Evolutionary conservation across 257 asterid species (phyloP), one percentile per base, ranked within the genome.

Genomic region (Ilex asprella): DNA sequence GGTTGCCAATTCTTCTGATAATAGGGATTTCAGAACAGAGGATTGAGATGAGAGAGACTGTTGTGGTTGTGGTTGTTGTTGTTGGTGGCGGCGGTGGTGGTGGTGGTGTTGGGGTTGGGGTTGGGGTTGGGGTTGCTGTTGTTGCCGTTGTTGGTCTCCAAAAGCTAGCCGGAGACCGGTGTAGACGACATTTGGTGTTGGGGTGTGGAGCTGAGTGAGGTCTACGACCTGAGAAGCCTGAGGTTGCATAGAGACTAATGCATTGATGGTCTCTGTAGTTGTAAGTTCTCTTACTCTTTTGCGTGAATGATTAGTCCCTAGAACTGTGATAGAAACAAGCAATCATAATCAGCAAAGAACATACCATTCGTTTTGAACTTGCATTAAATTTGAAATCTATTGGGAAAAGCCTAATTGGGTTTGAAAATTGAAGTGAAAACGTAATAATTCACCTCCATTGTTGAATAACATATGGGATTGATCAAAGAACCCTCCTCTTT

Each of bases 111-210:
- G n/a, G n/a, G n/a, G n/a, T n/a, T n/a, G 60, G 5, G 56, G 77
- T 0, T 41, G 59, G 2, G 16, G 58, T 21, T 43, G 74, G 1
- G 53, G 70, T 7, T 31, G 69, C 9, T 14, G 67, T 0, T 51
- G 67, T 15, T 58, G 71, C 16, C 66, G 80, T 2, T 65, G 61
- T 12, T 73, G 74, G 27, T 67, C 74, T 6, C 76, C 81, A 10
- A 71, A 74, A 21, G 83, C 67, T 35, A 80, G 56, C 43, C 76
- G 77, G 21, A 80, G 86, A 58, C 86, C 81, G 14, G 82, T 77
- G 49, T 76, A 71, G 10, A 77, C 80, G 12, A 67, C 79, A 65
- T 76, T 69, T 41, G 70, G 71, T 15, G 27, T 31, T 7, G 10
- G 30, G 16, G 70, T 41, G 14, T 67, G 75, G 31, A 71, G 76